Base-by-base conservation (phyloP, 805 yeast genomes). In the Zygosaccharomyces siamensis region DNA sequence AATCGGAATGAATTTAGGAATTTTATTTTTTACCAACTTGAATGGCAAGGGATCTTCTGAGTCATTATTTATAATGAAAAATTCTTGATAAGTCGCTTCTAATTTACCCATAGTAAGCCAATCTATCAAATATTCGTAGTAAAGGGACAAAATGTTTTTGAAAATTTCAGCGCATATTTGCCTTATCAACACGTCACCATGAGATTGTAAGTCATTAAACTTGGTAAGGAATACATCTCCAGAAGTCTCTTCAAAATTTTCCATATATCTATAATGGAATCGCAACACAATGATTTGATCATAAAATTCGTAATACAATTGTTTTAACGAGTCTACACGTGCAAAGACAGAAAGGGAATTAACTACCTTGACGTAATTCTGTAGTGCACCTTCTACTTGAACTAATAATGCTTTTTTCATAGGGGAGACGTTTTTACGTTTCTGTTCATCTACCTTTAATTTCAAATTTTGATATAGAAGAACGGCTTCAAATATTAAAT, bases 21-120 rank as follows among this genome's bases (percentile, higher is more conserved):
- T 58, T 43, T 62, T 67, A 11, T 48, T 52, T 47, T 47, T 28
- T 16, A 45, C 54, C 33, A 54, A 56, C 14, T 24, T 44, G 18
- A 51, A 43, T 3, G 60, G 55, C 7, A 28, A 26, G 2, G 38
- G 38, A 7, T 43, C 37, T 5, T 39, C 31, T 12, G 50, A 28
- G 4, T 51, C 30, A 11, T 7, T n/a, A 12, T 49, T 42, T 8
- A 49, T 52, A 18, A 77, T 78, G 57, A 87, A 90, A 58, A 89
- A 89, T 53, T 84, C 92, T 12, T 74, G 75, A 48, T 68, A 69
- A 1, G 70, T 73, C 47, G 78, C 80, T 2, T 72, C 66, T 12
- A 89, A 60, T 44, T 77, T 79, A 1, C 97, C 97, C 38, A 75
- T 67, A 0, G 79, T 63, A 1, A 89, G 61, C 97, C 97, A 92